phyloP scores from a whole-genome alignment of 2,329 filamentous ascomycete genomes.

The Trichoderma sp. region DNA sequence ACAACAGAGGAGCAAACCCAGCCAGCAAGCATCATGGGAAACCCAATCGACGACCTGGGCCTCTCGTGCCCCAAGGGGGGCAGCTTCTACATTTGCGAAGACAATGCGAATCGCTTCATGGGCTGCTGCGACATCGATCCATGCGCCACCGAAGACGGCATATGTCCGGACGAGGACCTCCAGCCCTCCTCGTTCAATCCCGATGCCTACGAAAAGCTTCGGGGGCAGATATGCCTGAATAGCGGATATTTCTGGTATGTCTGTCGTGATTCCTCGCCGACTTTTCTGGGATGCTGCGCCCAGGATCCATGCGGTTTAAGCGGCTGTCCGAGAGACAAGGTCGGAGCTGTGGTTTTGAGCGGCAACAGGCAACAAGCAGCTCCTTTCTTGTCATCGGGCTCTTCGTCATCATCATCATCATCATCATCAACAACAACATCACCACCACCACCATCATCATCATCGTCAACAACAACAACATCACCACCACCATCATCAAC shows the following conservation, averaged over 20 bases:
- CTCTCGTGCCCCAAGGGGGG: slow-evolving; percentile 33
- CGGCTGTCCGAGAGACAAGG: slow-evolving; percentile 26
- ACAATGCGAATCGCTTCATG: slow-evolving; percentile 34
- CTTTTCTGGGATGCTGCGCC: slow-evolving; percentile 41
- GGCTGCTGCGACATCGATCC: slow-evolving; percentile 42
- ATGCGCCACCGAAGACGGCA: slow-evolving; percentile 30
- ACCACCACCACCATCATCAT: no score
- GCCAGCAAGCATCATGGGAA: neutral
- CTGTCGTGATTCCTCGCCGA: slow-evolving; percentile 29
- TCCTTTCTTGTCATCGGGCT: neutral
- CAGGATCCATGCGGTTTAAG: slow-evolving; percentile 25
- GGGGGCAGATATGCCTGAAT: slow-evolving; percentile 32
- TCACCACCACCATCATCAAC: neutral
- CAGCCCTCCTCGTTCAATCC: slow-evolving; percentile 30
- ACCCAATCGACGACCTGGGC: slow-evolving; percentile 25
- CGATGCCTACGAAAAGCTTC: slow-evolving; percentile 28
- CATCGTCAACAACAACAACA: neutral
- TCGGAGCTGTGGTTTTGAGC: slow-evolving; percentile 30
- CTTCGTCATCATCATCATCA: neutral
- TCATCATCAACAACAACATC: neutral
- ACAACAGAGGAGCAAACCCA: neutral
- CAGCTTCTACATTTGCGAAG: slow-evolving; percentile 37
- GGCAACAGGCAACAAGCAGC: neutral
- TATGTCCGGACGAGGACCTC: slow-evolving; percentile 32
- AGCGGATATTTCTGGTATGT: slow-evolving; percentile 33